These are phyloP conservation scores for Pulveroboletus sp. DNA, from an alignment of 768 basidiomycete genomes.

Conservation along the genomic window DNA sequence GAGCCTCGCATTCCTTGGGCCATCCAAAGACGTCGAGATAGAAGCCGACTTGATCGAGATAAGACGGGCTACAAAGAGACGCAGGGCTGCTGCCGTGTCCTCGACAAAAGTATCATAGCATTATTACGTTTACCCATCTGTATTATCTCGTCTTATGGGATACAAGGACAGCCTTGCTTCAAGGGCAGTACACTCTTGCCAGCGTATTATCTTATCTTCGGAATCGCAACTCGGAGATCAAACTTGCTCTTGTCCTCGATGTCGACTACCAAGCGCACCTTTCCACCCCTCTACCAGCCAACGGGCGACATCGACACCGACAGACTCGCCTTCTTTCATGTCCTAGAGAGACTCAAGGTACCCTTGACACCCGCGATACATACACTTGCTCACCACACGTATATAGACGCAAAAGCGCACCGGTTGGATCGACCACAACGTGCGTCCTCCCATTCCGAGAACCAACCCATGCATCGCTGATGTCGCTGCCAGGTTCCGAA, in stretches of 20 bases:
- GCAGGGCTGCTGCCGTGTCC: constrained; percentile 31
- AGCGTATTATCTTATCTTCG: constrained; percentile 31
- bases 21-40: constrained; percentile 65
- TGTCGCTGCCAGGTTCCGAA: constrained; percentile 58
- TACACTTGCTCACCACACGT: neutral
- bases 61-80: constrained; percentile 66
- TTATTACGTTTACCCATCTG: constrained; percentile 1
- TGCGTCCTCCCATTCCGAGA: neutral
- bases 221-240: constrained; percentile 24
- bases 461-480: constrained; percentile 2
- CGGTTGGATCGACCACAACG: constrained; percentile 87
- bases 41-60: constrained; percentile 80
- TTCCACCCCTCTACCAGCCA: constrained; percentile 57
- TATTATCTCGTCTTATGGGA: neutral
- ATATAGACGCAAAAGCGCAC: constrained; percentile 89
- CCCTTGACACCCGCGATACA: neutral
- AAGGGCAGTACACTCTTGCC: no score
- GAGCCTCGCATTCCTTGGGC: constrained; percentile 55
- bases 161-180: no score
- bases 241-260: neutral
- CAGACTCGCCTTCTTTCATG: constrained; percentile 85
- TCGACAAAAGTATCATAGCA: constrained; percentile 30
- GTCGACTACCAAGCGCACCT: constrained; percentile 38
- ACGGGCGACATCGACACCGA: constrained; percentile 58
- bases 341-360: constrained; percentile 88